A percentile compares a stretch with the other conserved stretches of the same genome.
These are phyloP conservation scores for Cafeteria roenbergensis DNA, from an alignment of 108 stramenopile genomes.

Conservation along the genomic window DNA sequence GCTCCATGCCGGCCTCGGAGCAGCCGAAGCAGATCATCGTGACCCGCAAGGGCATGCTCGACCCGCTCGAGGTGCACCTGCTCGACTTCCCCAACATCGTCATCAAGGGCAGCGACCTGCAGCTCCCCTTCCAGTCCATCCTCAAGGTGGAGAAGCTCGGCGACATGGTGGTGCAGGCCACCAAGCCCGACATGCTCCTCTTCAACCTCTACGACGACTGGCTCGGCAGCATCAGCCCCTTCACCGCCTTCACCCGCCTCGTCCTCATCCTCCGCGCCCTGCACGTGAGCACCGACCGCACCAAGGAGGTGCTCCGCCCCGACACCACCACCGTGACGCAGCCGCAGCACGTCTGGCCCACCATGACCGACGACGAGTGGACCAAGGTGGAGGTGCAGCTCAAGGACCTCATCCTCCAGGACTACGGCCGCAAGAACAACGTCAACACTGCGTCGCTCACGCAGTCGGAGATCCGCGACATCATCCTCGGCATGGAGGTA, in stretches of 20 bases:
- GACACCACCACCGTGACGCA: conserved; percentile 93
- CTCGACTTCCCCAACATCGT: conserved; percentile 97
- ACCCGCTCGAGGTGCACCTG: conserved; percentile 92
- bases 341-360: conserved; percentile 95
- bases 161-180: conserved; percentile 86
- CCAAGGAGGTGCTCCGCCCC: conserved; percentile 87
- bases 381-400: conserved; percentile 93
- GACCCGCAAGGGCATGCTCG: conserved; percentile 93
- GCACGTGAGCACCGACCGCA: conserved; percentile 85
- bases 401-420: conserved; percentile 93
- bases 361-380: conserved; percentile 95
- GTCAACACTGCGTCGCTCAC: conserved; percentile 95
- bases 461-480: conserved; percentile 94
- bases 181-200: conserved; percentile 96
- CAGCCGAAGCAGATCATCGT: conserved; percentile 99
- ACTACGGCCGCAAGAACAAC: conserved; percentile 98
- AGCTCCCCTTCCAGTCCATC: conserved; percentile 94
- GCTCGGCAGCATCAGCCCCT: conserved; percentile 89
- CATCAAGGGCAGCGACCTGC: conserved; percentile 90
- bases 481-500: conserved; percentile 98
- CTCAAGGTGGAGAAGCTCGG: conserved; percentile 97
- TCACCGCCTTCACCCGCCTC: conserved; percentile 94
- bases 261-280: conserved; percentile 90
- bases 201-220: conserved; percentile 99
- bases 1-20: conserved; percentile 90